Evolutionary conservation across 2,329 filamentous ascomycete species (phyloP), one percentile per base, ranked within the genome.

Genomic region (Hypoxylon sp.): DNA sequence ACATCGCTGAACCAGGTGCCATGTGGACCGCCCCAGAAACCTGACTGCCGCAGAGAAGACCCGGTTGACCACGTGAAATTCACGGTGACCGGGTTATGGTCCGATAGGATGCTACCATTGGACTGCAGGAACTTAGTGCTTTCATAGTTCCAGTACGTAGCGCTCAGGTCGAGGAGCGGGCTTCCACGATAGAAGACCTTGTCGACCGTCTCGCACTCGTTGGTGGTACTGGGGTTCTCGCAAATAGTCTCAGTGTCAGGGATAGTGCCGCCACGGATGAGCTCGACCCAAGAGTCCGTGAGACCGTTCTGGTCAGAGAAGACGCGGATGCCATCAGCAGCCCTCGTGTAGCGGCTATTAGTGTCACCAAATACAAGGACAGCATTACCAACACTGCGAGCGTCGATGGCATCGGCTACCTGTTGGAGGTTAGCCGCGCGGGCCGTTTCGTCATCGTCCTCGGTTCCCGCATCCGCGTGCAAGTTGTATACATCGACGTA

Each of bases 401-500:
- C 77, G 48, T 84, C 81, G 74, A 91, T 89, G 76, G 89, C 86
- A 60, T 83, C 80, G 1, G 86, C 82, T 0, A 92, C 82, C 78
- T 92, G 89, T 61, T 85, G 79, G 30, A 91, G 76, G 71, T 90
- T 91, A 75, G 84, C 79, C 25, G 83, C 83, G n/a, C 90, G 85
- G 2, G 89, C 89, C 1, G 73, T 73, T 44, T 85, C 76, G 72
- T 92, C 90, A 1, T 72, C 84, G 2, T 77, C 71, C 55, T 87
- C 83, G 31, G 82, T 85, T 14, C 89, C 89, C 17, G 90, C 90
- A 76, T 92, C 90, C 1, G 89, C 81, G 76, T 92, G 90, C 6
- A 92, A 74, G 76, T 92, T 92, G 81, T 91, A 91, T 6, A 87
- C 81, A 76, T 92, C 90, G 25, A 90, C 78, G 66, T 86, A 90